Evolutionary conservation across 176 grass and related monocot genomes (phyloP), one percentile per base, ranked within the genome.

Genomic region (Phoenix dactylifera): DNA sequence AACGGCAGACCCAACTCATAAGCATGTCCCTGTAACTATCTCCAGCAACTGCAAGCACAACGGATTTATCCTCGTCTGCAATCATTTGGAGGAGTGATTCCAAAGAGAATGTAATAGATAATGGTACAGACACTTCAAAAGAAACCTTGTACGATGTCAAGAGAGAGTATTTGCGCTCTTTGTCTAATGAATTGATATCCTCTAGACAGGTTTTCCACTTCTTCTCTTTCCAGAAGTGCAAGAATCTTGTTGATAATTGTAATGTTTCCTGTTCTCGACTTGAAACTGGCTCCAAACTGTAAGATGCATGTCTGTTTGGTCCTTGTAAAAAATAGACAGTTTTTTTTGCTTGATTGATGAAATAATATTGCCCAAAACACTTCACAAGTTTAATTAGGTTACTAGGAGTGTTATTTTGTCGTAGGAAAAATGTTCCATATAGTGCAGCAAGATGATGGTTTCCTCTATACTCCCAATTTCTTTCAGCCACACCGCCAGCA

Each of bases 1-100:
- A 80, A 10, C 87, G 77, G 66, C 92, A 97, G 22, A 44, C 87
- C 92, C 87, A 97, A 44, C 76, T 97, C 92, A 97, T 97, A 24
- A 97, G 92, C 81, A 97, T 85, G 54, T 97, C 87, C 65, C 65
- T 80, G 65, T 97, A 97, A 66, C 84, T 85, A 54, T 50, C 59
- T 52, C 87, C 92, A 72, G 92, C 86, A 5, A 97, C 67, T 50
- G 81, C 84, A 83, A 97, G 92, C 50, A 97, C 74, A 49, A 97
- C 50, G 4, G 72, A 75, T 29, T 65, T 80, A 49, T 97, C 70
- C 25, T 70, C 32, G 57, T 97, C 84, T 25, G 81, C 68, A 53
- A 51, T 62, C 60, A 66, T 68, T 50, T 71, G 26, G 16, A 97
- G 73, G 25, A 91, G 68, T 54, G 5, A 73, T 29, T 62, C 64